Conservation (phyloP, 805 yeast genomes). For the Teunomyces panamensis region DNA sequence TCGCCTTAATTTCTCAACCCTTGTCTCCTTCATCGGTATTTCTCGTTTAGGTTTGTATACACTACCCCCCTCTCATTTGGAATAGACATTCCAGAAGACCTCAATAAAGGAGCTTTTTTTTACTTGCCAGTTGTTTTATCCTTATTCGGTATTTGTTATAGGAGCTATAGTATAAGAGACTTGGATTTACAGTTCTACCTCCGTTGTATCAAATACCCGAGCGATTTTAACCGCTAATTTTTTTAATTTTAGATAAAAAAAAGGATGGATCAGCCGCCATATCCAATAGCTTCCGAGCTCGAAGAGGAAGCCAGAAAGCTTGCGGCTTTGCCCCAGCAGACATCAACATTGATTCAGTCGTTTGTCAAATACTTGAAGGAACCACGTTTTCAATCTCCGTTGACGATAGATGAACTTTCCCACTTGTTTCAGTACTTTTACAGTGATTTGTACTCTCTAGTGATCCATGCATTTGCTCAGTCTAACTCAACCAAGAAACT, state of each 20-base stretch:
- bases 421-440: slow-evolving; percentile 33
- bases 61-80: background rate
- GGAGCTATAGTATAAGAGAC: background rate
- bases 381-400: slow-evolving; percentile 42
- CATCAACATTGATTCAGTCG: slow-evolving; percentile 21
- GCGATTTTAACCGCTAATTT: background rate
- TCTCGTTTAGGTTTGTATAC: background rate
- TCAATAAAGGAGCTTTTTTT: background rate
- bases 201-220: background rate
- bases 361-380: slow-evolving; percentile 38
- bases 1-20: background rate
- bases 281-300: slow-evolving; percentile 9
- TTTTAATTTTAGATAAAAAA: background rate
- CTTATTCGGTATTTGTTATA: background rate
- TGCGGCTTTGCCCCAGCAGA: slow-evolving; percentile 25
- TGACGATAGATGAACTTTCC: slow-evolving; percentile 33
- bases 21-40: background rate
- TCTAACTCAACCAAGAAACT: slow-evolving; percentile 39
- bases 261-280: background rate
- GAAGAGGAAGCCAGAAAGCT: slow-evolving; percentile 22
- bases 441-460: slow-evolving; percentile 36
- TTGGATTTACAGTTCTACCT: background rate
- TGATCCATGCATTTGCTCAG: slow-evolving; percentile 32
- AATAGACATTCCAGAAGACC: background rate
- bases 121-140: background rate